Conservation (phyloP, 768 basidiomycete genomes). For the Mycena kentingensis region DNA sequence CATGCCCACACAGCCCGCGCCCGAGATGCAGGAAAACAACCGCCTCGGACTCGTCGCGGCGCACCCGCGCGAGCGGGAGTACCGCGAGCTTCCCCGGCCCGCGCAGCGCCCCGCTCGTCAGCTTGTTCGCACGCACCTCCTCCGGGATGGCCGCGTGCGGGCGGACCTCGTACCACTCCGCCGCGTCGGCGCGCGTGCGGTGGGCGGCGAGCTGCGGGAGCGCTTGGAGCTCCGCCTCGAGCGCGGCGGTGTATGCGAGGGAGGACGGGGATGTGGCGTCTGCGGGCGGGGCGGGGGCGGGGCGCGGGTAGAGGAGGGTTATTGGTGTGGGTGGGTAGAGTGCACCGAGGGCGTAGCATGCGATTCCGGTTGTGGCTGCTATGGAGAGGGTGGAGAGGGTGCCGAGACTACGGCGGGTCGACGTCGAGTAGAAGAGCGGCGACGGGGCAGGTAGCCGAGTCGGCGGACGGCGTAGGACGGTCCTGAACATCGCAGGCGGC, state of each 20-base stretch:
- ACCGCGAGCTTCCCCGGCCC: conserved; percentile 88
- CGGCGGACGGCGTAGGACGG: too few species aligned
- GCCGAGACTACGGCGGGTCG: too few species aligned
- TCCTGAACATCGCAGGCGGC: too few species aligned
- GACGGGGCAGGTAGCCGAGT: too few species aligned
- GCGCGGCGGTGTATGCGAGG: conserved; percentile 50
- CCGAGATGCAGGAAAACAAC: conserved; percentile 80
- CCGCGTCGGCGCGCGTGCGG: conserved; percentile 49
- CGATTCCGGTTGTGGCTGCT: conserved; percentile 37
- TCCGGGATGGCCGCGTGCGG: conserved; percentile 74
- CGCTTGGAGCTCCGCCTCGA: conserved; percentile 71
- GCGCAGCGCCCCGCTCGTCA: conserved; percentile 82
- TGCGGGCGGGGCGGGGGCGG: conserved; percentile 67
- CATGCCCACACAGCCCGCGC: conserved; percentile 85
- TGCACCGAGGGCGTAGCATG: conserved; percentile 58
- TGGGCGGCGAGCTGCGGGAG: conserved; percentile 58
- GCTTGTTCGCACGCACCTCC: conserved; percentile 74
- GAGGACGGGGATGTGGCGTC: conserved; percentile 60
- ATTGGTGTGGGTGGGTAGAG: conserved; percentile 70
- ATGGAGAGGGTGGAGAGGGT: conserved; percentile 25
- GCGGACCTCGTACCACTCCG: conserved; percentile 61
- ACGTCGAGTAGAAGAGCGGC: too few species aligned
- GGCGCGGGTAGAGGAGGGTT: conserved; percentile 72
- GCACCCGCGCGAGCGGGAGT: conserved; percentile 72
- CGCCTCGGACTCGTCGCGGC: conserved; percentile 74